Conservation (phyloP, 768 basidiomycete species). For the Strobilomyces dryophilus region DNA sequence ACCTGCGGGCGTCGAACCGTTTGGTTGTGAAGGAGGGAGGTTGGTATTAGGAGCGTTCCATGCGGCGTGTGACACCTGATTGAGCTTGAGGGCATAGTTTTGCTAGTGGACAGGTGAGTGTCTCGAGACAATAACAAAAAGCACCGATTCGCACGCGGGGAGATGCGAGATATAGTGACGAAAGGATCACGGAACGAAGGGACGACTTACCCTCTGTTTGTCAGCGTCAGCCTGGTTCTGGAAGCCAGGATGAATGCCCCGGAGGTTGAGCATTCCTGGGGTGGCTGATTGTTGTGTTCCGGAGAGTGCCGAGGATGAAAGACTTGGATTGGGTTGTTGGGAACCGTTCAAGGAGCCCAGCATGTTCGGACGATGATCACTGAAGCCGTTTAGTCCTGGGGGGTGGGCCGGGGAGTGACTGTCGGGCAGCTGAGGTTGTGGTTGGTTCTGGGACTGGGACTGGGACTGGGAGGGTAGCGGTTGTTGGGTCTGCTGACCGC, state of each 20-base stretch:
- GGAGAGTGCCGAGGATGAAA: slow-evolving; percentile 31
- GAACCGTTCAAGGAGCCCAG: slow-evolving; percentile 44
- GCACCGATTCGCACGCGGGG: neutral
- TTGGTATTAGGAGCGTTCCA: slow-evolving; percentile 60
- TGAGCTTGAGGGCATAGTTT: slow-evolving; percentile 61
- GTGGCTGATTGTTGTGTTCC: slow-evolving; percentile 48
- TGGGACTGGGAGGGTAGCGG: slow-evolving; percentile 23
- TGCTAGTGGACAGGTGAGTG: slow-evolving; percentile 36
- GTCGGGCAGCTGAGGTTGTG: slow-evolving; percentile 26
- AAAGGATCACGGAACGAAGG: neutral
- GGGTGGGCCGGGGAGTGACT: slow-evolving; percentile 45
- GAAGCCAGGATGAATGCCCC: slow-evolving; percentile 39
- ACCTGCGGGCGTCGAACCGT: slow-evolving; percentile 19
- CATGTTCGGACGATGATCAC: slow-evolving; percentile 49
- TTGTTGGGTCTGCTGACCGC: slow-evolving; percentile 50
- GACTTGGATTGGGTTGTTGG: slow-evolving; percentile 20
- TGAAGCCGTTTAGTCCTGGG: slow-evolving; percentile 75
- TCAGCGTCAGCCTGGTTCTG: slow-evolving; percentile 61
- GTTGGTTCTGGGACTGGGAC: slow-evolving; percentile 28
- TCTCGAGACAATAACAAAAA: neutral
- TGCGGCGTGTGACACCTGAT: slow-evolving; percentile 56
- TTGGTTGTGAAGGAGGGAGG: slow-evolving; percentile 32
- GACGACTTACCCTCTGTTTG: slow-evolving; percentile 58
- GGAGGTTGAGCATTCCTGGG: slow-evolving; percentile 65
- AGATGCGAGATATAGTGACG: neutral